Evolutionary conservation across 2,329 filamentous ascomycete species (phyloP).

Genomic region (Alternaria metachromatica): DNA sequence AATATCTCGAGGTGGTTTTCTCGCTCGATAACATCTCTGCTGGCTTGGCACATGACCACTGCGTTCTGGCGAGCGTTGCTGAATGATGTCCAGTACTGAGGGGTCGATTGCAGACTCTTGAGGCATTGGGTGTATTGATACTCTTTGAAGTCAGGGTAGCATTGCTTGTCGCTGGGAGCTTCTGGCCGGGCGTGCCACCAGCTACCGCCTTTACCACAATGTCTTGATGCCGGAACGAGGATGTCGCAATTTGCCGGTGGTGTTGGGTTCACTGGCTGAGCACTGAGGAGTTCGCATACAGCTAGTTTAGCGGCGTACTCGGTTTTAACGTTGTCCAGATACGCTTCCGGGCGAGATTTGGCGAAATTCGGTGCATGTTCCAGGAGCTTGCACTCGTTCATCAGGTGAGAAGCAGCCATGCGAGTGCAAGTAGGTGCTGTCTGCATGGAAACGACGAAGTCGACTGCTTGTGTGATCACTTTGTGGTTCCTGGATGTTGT

Average conservation of each 20-base stretch:
- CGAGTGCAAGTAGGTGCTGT: slow-evolving; percentile 55
- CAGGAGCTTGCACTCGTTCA: slow-evolving; percentile 61
- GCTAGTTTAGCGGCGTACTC: slow-evolving; percentile 68
- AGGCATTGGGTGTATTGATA: slow-evolving; percentile 59
- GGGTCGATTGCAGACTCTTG: slow-evolving; percentile 59
- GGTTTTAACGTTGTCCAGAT: slow-evolving; percentile 55
- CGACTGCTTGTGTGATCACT: slow-evolving; percentile 32
- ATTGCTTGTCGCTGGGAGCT: slow-evolving; percentile 29
- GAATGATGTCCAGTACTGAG: slow-evolving; percentile 70
- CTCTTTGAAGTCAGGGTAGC: slow-evolving; percentile 44
- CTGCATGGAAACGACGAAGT: slow-evolving; percentile 32
- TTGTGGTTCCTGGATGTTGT: slow-evolving; percentile 30
- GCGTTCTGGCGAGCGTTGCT: slow-evolving; percentile 68
- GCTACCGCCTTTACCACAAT: slow-evolving; percentile 30
- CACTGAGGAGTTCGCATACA: slow-evolving; percentile 66
- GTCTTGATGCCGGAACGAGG: slow-evolving; percentile 53
- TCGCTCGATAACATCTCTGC: slow-evolving; percentile 64
- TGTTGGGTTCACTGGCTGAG: slow-evolving; percentile 49
- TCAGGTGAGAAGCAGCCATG: slow-evolving; percentile 59
- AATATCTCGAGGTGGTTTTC: slow-evolving; percentile 49
- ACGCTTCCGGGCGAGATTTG: slow-evolving; percentile 32
- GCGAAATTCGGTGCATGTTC: slow-evolving; percentile 42
- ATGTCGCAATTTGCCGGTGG: slow-evolving; percentile 60
- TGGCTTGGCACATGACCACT: slow-evolving; percentile 67
- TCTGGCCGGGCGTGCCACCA: slow-evolving; percentile 29